These are phyloP conservation scores for Vararia minispora DNA, from an alignment of 768 basidiomycete genomes.

Conservation along the genomic window DNA sequence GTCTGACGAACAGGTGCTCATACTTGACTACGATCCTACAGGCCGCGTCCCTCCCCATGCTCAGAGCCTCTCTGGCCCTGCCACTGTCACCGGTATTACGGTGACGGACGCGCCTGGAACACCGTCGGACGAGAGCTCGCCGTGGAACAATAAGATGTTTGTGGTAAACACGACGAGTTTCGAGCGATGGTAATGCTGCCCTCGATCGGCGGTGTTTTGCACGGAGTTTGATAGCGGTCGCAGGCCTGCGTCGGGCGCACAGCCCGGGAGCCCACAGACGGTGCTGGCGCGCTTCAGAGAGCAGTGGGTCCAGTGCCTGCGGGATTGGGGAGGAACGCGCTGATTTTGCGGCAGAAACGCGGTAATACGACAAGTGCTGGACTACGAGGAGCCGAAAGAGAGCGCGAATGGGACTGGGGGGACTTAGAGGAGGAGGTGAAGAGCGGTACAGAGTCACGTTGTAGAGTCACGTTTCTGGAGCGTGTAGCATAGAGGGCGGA, in stretches of 20 bases:
- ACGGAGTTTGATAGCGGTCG: too few relatives aligned
- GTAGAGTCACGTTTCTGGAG: too few relatives aligned
- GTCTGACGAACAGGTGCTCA: conserved; percentile 58
- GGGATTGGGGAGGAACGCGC: neutral
- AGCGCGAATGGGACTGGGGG: neutral
- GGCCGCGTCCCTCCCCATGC: conserved; percentile 29
- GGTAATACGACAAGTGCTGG: conserved; percentile 43
- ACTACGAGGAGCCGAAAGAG: conserved; percentile 23
- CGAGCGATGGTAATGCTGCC: conserved; percentile 17
- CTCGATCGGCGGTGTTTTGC: conserved; percentile 9
- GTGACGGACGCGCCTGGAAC: conserved; percentile 68
- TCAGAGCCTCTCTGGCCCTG: conserved; percentile 36
- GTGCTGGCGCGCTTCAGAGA: conserved; percentile 57
- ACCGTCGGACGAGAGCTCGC: conserved; percentile 34
- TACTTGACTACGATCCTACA: conserved; percentile 57
- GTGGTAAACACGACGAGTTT: conserved; percentile 53
- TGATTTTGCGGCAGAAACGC: conserved; percentile 30
- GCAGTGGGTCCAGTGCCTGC: conserved; percentile 28
- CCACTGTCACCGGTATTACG: conserved; percentile 47
- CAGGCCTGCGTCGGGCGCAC: too few relatives aligned
- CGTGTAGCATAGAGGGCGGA: too few relatives aligned
- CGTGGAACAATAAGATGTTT: conserved; percentile 53
- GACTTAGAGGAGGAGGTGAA: too few relatives aligned
- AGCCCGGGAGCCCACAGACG: conserved; percentile 36
- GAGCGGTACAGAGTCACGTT: too few relatives aligned